Evolutionary conservation across 805 yeast species (phyloP).

Genomic region (Candida alai): DNA sequence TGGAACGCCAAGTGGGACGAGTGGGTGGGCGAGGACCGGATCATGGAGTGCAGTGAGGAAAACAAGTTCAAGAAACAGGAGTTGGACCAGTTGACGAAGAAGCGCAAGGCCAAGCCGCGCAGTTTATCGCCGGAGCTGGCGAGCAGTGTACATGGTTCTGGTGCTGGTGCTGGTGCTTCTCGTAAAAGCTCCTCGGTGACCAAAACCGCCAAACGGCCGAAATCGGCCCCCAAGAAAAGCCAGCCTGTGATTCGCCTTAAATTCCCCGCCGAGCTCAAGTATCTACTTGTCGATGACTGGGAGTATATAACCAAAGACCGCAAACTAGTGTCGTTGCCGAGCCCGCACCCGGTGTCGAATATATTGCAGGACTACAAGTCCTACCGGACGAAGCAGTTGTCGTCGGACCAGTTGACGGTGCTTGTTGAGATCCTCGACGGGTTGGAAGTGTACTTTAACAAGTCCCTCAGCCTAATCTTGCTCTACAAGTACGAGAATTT

Average conservation of each 20-base stretch:
- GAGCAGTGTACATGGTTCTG: background rate
- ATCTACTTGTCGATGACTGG: conserved; percentile 87
- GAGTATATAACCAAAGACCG: conserved; percentile 81
- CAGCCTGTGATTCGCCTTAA: conserved; percentile 7
- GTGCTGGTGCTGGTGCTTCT: background rate
- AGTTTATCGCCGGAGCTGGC: conserved; percentile 4
- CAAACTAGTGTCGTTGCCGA: conserved; percentile 64
- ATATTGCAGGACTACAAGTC: conserved; percentile 53
- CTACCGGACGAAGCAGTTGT: conserved; percentile 15
- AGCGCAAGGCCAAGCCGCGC: conserved; percentile 10
- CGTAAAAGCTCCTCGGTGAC: background rate
- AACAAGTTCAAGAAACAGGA: conserved; percentile 65
- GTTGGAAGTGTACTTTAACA: conserved; percentile 67
- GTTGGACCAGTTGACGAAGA: conserved; percentile 34
- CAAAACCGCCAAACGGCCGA: background rate
- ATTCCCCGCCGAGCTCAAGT: conserved; percentile 59
- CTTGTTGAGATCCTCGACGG: conserved; percentile 70
- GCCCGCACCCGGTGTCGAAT: conserved; percentile 46
- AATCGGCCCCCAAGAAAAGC: background rate
- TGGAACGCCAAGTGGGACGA: conserved; percentile 98
- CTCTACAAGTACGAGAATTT: conserved; percentile 75
- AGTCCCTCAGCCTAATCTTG: conserved; percentile 62
- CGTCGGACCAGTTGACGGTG: conserved; percentile 25
- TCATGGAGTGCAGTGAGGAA: conserved; percentile 66
- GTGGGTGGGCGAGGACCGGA: conserved; percentile 75